Evolutionary conservation across 2,329 filamentous ascomycete species (phyloP).

Genomic region (Juglanconis sp.): DNA sequence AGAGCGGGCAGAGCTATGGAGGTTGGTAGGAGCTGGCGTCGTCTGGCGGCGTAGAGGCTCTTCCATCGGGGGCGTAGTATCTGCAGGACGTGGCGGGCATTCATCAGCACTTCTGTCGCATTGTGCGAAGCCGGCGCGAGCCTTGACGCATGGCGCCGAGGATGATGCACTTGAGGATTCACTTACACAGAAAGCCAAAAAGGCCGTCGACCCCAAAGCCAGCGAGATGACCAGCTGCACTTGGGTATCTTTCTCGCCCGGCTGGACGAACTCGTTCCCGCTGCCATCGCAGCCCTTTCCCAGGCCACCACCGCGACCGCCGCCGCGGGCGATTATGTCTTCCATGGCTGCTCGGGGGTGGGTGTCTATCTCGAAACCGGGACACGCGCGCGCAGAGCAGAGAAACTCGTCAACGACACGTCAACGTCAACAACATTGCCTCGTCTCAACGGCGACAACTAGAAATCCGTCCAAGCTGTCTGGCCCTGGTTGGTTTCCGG

Average conservation of each 20-base stretch:
- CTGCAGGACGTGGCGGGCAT: conserved; percentile 40
- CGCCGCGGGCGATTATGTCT: conserved; percentile 3
- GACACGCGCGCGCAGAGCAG: not conserved
- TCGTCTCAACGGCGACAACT: not conserved
- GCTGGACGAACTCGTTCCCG: conserved; percentile 28
- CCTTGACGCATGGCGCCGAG: not conserved
- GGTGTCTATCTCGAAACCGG: not conserved
- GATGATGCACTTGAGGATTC: conserved; percentile 9
- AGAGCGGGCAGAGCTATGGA: conserved; percentile 66
- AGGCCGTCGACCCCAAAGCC: conserved; percentile 65
- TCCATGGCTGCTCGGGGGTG: not conserved
- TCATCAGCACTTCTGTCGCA: not conserved
- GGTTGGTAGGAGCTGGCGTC: conserved; percentile 62
- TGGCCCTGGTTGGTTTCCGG: not conserved
- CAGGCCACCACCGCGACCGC: not conserved
- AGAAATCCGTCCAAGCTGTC: not conserved
- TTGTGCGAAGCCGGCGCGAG: too few species aligned
- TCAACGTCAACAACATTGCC: not conserved
- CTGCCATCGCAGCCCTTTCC: conserved; percentile 17
- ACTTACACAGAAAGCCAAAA: conserved; percentile 72
- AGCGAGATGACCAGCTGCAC: conserved; percentile 73
- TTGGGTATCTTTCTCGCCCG: conserved; percentile 43
- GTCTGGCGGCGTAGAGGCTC: conserved; percentile 82
- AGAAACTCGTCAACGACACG: not conserved
- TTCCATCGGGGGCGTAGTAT: conserved; percentile 88